These are phyloP conservation scores for Pythium plurisporium DNA, from an alignment of 352 stramenopile genomes.

Conservation along the genomic window DNA sequence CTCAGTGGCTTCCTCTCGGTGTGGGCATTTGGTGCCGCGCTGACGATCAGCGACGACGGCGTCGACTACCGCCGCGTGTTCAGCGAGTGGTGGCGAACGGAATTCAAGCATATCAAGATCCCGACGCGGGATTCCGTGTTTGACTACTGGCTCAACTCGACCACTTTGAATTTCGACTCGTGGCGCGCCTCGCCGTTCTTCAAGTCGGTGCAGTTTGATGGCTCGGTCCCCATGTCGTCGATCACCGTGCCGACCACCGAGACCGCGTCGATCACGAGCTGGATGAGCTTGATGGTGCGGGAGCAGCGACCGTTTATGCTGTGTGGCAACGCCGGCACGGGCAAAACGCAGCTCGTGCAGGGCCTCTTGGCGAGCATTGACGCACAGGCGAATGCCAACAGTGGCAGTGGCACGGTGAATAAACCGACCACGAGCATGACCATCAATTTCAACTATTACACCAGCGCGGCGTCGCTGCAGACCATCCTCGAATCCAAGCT, in stretches of 20 bases:
- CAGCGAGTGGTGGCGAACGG: conserved; percentile 91
- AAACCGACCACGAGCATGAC: conserved; percentile 48
- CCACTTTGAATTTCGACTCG: conserved; percentile 85
- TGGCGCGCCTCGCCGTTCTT: conserved; percentile 94
- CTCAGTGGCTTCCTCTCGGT: conserved; percentile 91
- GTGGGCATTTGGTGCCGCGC: conserved; percentile 89
- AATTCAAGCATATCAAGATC: conserved; percentile 94
- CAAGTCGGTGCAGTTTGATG: conserved; percentile 70
- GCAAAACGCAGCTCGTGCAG: conserved; percentile 93
- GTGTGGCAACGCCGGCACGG: conserved; percentile 87
- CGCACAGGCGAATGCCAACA: conserved; percentile 20
- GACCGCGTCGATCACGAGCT: conserved; percentile 90
- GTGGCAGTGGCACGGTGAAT: too few species aligned
- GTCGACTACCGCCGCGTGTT: conserved; percentile 93
- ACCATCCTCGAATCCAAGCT: conserved; percentile 85
- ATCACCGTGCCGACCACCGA: conserved; percentile 93
- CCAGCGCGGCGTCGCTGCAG: conserved; percentile 62
- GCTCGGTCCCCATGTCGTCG: conserved; percentile 66
- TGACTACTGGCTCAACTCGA: conserved; percentile 95
- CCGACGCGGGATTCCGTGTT: conserved; percentile 93
- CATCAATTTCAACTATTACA: conserved; percentile 87
- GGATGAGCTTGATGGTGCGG: conserved; percentile 92
- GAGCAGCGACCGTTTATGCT: conserved; percentile 93
- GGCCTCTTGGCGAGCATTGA: conserved; percentile 65
- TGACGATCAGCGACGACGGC: conserved; percentile 90